These are phyloP conservation scores for Melastoma malabathricum DNA, from an alignment of 345 rosid species.

Conservation along the genomic window DNA sequence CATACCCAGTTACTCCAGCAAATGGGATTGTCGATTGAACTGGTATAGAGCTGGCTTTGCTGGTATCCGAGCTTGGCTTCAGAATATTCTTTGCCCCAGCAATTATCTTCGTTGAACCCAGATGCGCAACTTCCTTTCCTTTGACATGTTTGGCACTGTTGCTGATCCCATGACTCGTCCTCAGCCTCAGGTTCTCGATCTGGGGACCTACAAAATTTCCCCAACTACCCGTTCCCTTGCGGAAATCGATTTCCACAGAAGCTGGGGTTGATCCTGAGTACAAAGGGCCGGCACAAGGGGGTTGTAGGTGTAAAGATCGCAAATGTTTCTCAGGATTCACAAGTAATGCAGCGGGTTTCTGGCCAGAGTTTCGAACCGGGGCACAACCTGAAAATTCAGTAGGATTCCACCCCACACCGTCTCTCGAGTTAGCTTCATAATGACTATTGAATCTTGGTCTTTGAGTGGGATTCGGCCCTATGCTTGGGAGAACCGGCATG, in stretches of 20 bases:
- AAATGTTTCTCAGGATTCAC: too few relatives aligned
- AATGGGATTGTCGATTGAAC: constrained; percentile 22
- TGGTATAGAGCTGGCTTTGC: constrained; percentile 18
- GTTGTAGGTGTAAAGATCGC: too few relatives aligned
- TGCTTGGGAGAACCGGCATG: constrained; percentile 14
- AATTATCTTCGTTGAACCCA: constrained; percentile 28
- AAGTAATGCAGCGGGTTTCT: too few relatives aligned
- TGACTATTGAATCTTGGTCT: constrained; percentile 14
- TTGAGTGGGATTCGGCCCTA: constrained; percentile 12
- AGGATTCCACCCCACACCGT: constrained; percentile 11
- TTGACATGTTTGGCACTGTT: constrained; percentile 4
- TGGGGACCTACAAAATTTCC: too few relatives aligned
- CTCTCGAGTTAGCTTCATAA: constrained; percentile 8
- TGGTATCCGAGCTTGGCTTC: constrained; percentile 14
- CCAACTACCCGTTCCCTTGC: too few relatives aligned
- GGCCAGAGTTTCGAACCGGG: too few relatives aligned
- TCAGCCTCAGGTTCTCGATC: too few relatives aligned
- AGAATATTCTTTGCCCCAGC: constrained; percentile 36
- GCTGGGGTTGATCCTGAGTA: too few relatives aligned
- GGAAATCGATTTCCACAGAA: too few relatives aligned
- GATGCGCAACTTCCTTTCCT: constrained; percentile 10
- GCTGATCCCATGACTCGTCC: too few relatives aligned
- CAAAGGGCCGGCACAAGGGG: too few relatives aligned
- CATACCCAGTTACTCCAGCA: constrained; percentile 9
- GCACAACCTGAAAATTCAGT: not conserved